Percentiles rank a stretch among this genome's conserved stretches.
phyloP scores from a whole-genome alignment of 2,329 filamentous ascomycete genomes.

The Chaetomium olivaceum region DNA sequence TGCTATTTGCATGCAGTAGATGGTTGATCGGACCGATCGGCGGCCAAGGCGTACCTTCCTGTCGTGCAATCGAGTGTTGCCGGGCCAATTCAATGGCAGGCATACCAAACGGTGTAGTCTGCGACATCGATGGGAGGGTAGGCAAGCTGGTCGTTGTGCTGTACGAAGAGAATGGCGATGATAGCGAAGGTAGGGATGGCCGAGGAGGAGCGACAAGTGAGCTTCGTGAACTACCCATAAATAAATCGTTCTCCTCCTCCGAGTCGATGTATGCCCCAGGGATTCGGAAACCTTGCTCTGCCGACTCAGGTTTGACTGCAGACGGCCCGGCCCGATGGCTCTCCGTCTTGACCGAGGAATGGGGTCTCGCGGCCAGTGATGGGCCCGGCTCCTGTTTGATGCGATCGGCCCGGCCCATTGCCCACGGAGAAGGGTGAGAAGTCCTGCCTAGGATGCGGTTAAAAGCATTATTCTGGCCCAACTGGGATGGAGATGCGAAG shows the following conservation, averaged over 20 bases:
- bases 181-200: slow-evolving; percentile 10
- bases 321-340: neutral
- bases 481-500: slow-evolving; percentile 7
- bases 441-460: slow-evolving; percentile 26
- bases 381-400: slow-evolving; percentile 14
- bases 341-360: neutral
- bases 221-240: neutral
- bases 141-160: neutral
- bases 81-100: slow-evolving; percentile 30
- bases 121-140: neutral
- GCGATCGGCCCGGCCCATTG: neutral
- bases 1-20: neutral
- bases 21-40: slow-evolving; percentile 1
- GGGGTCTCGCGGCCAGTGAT: slow-evolving; percentile 15
- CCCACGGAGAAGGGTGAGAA: slow-evolving; percentile 12
- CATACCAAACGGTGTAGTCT: neutral
- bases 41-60: slow-evolving; percentile 11
- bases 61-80: slow-evolving; percentile 26
- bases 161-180: neutral
- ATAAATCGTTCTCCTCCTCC: slow-evolving; percentile 15
- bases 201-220: neutral
- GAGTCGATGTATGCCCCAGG: slow-evolving; percentile 22
- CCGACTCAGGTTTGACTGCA: slow-evolving; percentile 9
- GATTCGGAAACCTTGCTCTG: slow-evolving; percentile 9
- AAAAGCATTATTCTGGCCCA: slow-evolving; percentile 28